These are phyloP conservation scores for Starmerella tilneyi DNA, from an alignment of 805 yeast genomes.

Conservation along the genomic window DNA sequence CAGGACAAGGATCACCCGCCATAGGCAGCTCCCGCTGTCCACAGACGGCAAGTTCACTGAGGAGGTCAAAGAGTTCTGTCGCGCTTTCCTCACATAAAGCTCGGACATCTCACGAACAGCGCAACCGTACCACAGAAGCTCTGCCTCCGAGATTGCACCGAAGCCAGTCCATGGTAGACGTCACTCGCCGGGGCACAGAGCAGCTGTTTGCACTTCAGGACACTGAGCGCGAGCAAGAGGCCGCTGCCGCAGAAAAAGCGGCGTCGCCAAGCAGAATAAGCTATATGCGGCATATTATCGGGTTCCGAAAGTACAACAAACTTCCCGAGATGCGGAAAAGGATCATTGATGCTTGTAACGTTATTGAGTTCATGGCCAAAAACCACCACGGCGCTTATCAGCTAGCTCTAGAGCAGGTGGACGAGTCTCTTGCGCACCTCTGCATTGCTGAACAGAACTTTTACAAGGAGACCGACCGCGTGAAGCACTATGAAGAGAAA, in stretches of 20 bases:
- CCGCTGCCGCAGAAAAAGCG: neutral
- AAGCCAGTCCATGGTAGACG: neutral
- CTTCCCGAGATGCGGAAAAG: neutral
- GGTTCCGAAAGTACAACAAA: slow-evolving; percentile 15
- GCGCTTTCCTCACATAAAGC: too few species aligned
- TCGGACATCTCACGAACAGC: too few species aligned
- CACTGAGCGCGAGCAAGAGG: neutral
- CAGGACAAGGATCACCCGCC: too few species aligned
- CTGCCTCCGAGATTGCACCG: neutral
- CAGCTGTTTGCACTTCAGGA: neutral
- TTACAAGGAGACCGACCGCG: slow-evolving; percentile 10
- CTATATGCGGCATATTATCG: slow-evolving; percentile 10
- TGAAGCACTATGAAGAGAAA: slow-evolving; percentile 1
- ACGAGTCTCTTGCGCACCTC: slow-evolving; percentile 7
- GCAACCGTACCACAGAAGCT: too few species aligned
- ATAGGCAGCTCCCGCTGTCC: too few species aligned
- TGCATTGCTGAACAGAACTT: slow-evolving; percentile 7
- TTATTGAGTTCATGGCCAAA: neutral
- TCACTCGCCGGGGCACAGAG: neutral
- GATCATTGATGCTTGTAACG: neutral
- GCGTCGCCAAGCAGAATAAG: slow-evolving; percentile 1
- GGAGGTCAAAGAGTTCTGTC: neutral
- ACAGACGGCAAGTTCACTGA: too few species aligned
- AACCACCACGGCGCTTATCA: slow-evolving; percentile 3
- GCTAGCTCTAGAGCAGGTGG: slow-evolving; percentile 7